Evolutionary conservation across 2,329 filamentous ascomycete species (phyloP), one percentile per base, ranked within the genome.

Genomic region (Chrysoporthe austroafricana): DNA sequence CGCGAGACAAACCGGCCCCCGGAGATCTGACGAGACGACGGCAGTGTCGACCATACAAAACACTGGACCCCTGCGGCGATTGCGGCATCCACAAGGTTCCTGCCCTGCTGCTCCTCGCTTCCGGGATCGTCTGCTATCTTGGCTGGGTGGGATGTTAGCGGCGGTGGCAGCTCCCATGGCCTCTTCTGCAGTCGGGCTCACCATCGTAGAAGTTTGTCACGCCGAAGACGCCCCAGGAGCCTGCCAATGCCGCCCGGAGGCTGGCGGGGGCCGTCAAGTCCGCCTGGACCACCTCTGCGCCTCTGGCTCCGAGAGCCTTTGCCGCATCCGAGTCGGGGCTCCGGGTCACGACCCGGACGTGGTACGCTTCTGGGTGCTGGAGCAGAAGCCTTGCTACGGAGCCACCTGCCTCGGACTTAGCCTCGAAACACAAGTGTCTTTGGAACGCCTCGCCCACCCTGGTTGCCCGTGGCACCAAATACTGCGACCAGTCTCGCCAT

Each of bases 401-500:
- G 62, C 67, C 66, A 21, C 66, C 62, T 68, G 39, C n/a, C 16
- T 7, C 4, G 11, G 4, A 21, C 8, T 26, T 18, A 34, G 13
- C 4, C 42, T 5, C 54, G 8, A 46, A 42, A 36, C 1, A 8
- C 16, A 8, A 32, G 16, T 32, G 36, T 4, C 42, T 32, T 4
- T 26, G n/a, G 16, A 65, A 36, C 4, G 9, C 39, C 3, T 5
- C 43, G 7, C 43, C 39, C 48, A 48, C 68, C 65, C 67, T 69
- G 68, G 14, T 70, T 67, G 26, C 62, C 62, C 3, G 62, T 70
- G 50, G 66, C 66, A 26, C 63, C 69, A 60, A 71, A 59, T 44
- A 64, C 64, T 61, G 54, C 48, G n/a, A 59, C 16, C 3, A 42
- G 54, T 16, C 61, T 61, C 18, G 21, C 32, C 58, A 68, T 88